Evolutionary conservation across 1,139 yeast species (phyloP), one percentile per base, ranked within the genome.

Genomic region (Yarrowia galli): DNA sequence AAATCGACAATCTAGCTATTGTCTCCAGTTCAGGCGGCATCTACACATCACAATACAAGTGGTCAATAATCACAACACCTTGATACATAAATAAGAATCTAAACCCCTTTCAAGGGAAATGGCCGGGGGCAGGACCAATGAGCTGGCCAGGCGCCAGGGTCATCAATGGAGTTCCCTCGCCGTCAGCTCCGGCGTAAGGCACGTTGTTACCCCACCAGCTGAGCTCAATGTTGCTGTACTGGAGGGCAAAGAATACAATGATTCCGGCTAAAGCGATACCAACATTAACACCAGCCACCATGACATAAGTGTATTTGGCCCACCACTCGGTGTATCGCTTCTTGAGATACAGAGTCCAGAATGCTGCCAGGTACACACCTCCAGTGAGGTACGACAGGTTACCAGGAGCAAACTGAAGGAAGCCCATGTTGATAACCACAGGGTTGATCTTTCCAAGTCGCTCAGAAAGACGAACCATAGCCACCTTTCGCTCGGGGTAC

Each of bases 191-290:
- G 15, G 40, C 54, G n/a, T 49, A 49, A 15, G 54, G 54, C 2
- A 85, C 84, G 49, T 71, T 75, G 74, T 86, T 86, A 2, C 89
- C 89, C 89, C 89, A 86, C 89, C 89, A 87, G 69, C 71, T 71
- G 18, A 86, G 70, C 3, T 73, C 69, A n/a, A 65, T 69, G 16
- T 69, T 68, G 60, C 81, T 80, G 70, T 80, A 83, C 71, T 84
- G 85, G 0, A 85, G 85, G 0, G 86, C 80, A 72, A 85, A 83
- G 75, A 85, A 79, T 38, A 85, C 84, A 61, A 85, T 73, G 16
- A 71, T 40, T 12, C 23, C 60, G 8, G 43, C 40, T 12, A 64
- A n/a, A 18, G 67, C 61, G 7, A 51, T 28, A 15, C 67, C 67
- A 16, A 45, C 36, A 9, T 40, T 53, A 28, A 65, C n/a, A 18